Percentiles rank a stretch among this genome's conserved stretches.
Evolutionary conservation across 2,329 filamentous ascomycete species (phyloP).

Genomic region (Epichloe glyceriae): DNA sequence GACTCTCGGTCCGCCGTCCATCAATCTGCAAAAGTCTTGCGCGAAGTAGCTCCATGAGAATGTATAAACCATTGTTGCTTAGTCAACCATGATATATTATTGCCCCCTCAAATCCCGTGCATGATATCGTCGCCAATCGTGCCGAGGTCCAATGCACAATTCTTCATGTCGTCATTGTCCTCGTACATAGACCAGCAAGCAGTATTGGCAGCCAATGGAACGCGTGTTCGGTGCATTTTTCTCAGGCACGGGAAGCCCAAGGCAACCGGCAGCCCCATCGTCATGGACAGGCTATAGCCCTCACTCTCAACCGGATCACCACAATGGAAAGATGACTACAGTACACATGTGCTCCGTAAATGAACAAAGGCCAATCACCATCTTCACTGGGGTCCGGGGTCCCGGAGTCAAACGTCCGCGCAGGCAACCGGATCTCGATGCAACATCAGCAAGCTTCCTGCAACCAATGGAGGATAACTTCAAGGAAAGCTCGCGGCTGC

Average conservation of each 20-base stretch:
- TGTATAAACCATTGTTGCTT: no score
- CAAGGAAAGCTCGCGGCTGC: background rate
- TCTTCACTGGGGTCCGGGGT: background rate
- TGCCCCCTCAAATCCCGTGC: no score
- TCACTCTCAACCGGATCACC: background rate
- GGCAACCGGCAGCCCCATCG: background rate
- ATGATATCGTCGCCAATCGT: no score
- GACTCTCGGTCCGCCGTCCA: no score
- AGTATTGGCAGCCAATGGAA: no score
- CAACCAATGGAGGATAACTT: background rate
- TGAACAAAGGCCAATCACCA: background rate
- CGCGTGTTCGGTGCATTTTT: background rate
- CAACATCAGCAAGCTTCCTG: background rate
- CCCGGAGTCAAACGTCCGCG: conserved; percentile 2
- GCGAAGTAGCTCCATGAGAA: no score
- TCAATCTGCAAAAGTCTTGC: no score
- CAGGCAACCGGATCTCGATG: background rate
- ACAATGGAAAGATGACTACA: background rate
- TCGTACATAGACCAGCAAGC: no score
- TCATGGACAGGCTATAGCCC: background rate
- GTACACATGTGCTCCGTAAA: background rate
- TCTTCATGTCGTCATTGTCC: no score
- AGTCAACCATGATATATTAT: no score
- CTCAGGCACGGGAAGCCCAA: background rate
- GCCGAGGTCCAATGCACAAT: no score